phyloP scores from a whole-genome alignment of 2,329 filamentous ascomycete species.

The Fusarium continuum region DNA sequence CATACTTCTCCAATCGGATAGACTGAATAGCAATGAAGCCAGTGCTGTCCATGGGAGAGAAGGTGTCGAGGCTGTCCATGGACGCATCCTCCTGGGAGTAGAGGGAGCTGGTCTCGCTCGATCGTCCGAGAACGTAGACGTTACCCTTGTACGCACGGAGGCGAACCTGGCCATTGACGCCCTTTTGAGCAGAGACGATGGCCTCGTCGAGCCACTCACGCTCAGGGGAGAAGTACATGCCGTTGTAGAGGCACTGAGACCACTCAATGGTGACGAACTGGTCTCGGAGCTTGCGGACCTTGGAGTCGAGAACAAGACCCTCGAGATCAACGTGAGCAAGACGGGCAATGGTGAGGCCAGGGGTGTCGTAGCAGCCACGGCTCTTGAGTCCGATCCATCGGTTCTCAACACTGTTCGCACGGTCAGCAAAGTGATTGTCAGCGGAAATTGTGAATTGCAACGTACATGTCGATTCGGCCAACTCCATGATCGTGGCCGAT shows the following conservation, averaged over 20 bases:
- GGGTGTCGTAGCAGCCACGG: constrained; percentile 51
- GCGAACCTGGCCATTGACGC: constrained; percentile 50
- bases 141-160: constrained; percentile 59
- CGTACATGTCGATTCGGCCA: constrained; percentile 66
- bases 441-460: no score
- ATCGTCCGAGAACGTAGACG: constrained; percentile 58
- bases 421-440: no score
- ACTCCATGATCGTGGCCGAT: constrained; percentile 72
- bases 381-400: constrained; percentile 49
- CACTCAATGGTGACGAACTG: constrained; percentile 60
- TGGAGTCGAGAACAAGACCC: constrained; percentile 63
- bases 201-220: constrained; percentile 55
- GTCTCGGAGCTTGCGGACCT: constrained; percentile 62
- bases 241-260: constrained; percentile 58
- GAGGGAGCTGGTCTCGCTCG: constrained; percentile 57
- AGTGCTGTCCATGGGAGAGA: constrained; percentile 74
- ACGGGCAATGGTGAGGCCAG: constrained; percentile 37
- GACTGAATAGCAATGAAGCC: constrained; percentile 64
- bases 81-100: constrained; percentile 60
- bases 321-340: constrained; percentile 58
- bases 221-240: constrained; percentile 62
- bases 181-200: constrained; percentile 65
- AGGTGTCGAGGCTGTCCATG: constrained; percentile 65
- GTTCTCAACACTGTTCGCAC: constrained; percentile 54
- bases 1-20: constrained; percentile 58